phyloP scores from a whole-genome alignment of 2,329 filamentous ascomycete species.

The Aureobasidium vineae region DNA sequence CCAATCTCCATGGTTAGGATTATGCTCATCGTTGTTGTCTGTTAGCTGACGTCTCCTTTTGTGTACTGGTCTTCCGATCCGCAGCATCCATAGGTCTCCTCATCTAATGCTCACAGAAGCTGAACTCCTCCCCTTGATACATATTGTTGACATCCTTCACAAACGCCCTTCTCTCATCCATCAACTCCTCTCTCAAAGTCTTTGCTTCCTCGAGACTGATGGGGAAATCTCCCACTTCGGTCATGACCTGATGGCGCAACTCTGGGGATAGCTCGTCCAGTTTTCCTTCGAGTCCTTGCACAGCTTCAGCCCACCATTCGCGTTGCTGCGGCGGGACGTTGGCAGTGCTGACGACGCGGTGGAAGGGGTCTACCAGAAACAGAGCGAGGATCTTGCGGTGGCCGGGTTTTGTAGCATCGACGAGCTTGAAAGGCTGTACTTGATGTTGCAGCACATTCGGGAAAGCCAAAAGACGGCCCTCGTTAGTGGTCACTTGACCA shows the following conservation, averaged over 20 bases:
- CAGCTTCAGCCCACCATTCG: conserved; percentile 43
- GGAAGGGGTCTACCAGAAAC: conserved; percentile 57
- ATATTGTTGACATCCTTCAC: conserved; percentile 28
- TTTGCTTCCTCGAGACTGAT: conserved; percentile 35
- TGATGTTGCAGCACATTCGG: conserved; percentile 54
- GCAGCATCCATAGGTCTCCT: too few species aligned
- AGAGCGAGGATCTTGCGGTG: conserved; percentile 58
- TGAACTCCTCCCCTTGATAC: conserved; percentile 31
- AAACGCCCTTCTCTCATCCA: conserved; percentile 35
- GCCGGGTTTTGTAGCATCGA: conserved; percentile 52
- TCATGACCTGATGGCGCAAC: conserved; percentile 34
- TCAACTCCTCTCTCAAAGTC: conserved; percentile 33
- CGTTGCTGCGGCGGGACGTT: conserved; percentile 52
- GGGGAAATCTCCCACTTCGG: conserved; percentile 34
- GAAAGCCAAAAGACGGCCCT: conserved; percentile 55
- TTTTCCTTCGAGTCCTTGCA: conserved; percentile 13
- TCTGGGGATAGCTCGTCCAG: conserved; percentile 34
- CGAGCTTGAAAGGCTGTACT: conserved; percentile 51
- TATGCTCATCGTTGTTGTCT: too few species aligned
- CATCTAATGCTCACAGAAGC: conserved; percentile 36
- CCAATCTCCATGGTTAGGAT: too few species aligned
- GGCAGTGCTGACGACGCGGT: conserved; percentile 51
- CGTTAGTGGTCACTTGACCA: conserved; percentile 48
- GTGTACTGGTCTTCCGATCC: too few species aligned
- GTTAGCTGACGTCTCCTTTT: too few species aligned